Evolutionary conservation across 208 protist species (phyloP), one percentile per base, ranked within the genome.

Genomic region (Naegleria fowleri): DNA sequence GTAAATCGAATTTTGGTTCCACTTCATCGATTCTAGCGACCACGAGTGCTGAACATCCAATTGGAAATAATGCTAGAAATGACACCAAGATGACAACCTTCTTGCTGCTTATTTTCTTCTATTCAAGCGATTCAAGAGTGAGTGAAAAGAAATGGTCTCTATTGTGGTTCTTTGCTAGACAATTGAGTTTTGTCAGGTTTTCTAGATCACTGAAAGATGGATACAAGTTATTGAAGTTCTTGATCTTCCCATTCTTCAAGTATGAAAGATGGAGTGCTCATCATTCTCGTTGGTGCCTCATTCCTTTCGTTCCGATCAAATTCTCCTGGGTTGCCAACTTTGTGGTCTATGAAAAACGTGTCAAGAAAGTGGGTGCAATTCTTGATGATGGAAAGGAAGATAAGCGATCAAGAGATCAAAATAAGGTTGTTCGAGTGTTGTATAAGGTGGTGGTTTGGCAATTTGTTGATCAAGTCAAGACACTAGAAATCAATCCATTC

Each of bases 291-390:
- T 89, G 86, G 86, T 89, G 86, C 40, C 15, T 89, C 19, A 7
- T 89, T 22, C 86, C 86, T 19, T 41, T 89, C 19, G 29, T 89
- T 41, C 86, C 86, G n/a, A 40, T 89, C 15, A 89, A 89, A 67
- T 52, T 43, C 33, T 67, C 48, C 0, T 89, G 13, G 15, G 48
- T 67, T 33, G 86, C 86, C 13, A 67, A 67, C 51, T 38, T 89
- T 33, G 11, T 89, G 33, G 86, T 67, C 25, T 67, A 67, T 41
- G 48, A 59, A 41, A 89, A 89, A n/a, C 5, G 13, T 40, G 86
- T 89, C 13, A 38, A 25, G 2, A 89, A 67, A 40, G 5, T 29
- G 22, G 86, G 86, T 19, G 6, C 6, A 0, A n/a, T 89, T 22
- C 13, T 39, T 41, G 36, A 33, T 9, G 13, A 41, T 67, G 36